These are phyloP conservation scores for Acidomyces sp. DNA, from an alignment of 495 filamentous ascomycete species.

Conservation along the genomic window DNA sequence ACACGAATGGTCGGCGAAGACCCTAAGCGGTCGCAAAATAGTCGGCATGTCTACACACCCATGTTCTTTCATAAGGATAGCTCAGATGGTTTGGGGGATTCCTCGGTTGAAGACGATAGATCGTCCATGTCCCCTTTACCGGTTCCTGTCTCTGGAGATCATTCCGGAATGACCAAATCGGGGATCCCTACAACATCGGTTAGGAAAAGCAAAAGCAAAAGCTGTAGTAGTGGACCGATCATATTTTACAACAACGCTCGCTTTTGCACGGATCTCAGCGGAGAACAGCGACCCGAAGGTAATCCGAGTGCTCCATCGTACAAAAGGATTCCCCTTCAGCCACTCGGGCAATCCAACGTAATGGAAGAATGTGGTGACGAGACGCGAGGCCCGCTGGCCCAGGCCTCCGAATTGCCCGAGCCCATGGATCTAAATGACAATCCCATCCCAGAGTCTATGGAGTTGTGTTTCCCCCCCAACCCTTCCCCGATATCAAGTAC, in stretches of 20 bases:
- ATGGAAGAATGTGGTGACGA: not conserved
- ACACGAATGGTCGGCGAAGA: not conserved
- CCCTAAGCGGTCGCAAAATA: slow-evolving; percentile 6
- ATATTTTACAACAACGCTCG: slow-evolving; percentile 64
- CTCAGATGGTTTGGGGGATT: slow-evolving; percentile 20
- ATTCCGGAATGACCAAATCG: slow-evolving; percentile 25
- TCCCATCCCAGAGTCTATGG: slow-evolving; percentile 12
- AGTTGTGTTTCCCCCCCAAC: slow-evolving; percentile 8
- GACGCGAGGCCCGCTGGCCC: slow-evolving; percentile 13
- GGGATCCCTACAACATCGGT: slow-evolving; percentile 27
- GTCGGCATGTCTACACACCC: slow-evolving; percentile 27
- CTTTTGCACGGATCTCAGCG: slow-evolving; percentile 66
- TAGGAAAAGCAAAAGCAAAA: not conserved
- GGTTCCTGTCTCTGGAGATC: slow-evolving; percentile 14
- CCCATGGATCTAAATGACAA: slow-evolving; percentile 19
- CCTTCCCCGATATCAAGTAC: not conserved
- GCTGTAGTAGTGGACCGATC: slow-evolving; percentile 52
- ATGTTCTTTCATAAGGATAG: slow-evolving; percentile 28
- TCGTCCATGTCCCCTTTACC: slow-evolving; percentile 9
- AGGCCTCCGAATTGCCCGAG: slow-evolving; percentile 10
- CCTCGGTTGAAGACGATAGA: slow-evolving; percentile 15
- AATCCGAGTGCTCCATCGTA: slow-evolving; percentile 12
- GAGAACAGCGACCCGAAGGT: slow-evolving; percentile 34
- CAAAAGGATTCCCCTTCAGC: not conserved
- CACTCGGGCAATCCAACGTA: not conserved